Base-by-base conservation (phyloP, 352 stramenopile genomes). In the Phytophthora colocasiae region DNA sequence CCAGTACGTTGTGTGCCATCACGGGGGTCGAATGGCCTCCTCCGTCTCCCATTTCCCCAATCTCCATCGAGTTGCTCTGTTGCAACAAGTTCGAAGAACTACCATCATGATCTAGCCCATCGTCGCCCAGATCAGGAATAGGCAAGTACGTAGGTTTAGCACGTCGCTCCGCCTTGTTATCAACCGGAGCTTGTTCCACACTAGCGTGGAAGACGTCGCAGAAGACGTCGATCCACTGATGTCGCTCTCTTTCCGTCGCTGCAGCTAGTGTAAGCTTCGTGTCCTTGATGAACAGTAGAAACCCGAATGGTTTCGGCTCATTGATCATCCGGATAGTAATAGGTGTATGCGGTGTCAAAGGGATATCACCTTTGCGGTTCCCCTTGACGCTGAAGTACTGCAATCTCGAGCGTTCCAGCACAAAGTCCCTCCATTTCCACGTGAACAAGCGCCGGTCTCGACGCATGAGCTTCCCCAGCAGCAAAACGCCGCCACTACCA, bases 361-460 rank as follows among this genome's bases (percentile, higher is more conserved):
- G 45, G 58, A 93, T 88, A 70, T 93, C 83, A 11, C 82, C 85
- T 67, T 93, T 93, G 66, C 82, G 81, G 50, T 76, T 81, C 48
- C 82, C 82, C 53, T 91, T 91, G 58, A 86, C 73, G 58, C 79
- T 93, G 53, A 90, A 93, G 78, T 91, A 91, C 69, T 91, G 85
- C 52, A 93, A 64, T 1, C 85, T 75, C 46, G 75, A 67, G 54
- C 80, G 77, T 62, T 95, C 84, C 38, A 95, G 62, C 47, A 87
- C 83, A 47, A 95, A 91, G 58, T 95, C 83, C 51, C 87, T 81
- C 81, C 83, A 91, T 51, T 95, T 95, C 87, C 87, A 95, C 67
- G 84, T 93, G 45, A 90, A 77, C 38, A 95, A 80, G 34, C 81
- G 87, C 15, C 87, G 84, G 66, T 93, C 84, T 34, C 84, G 80